Conservation (phyloP, 352 stramenopile species). For the Phytophthora pini region DNA sequence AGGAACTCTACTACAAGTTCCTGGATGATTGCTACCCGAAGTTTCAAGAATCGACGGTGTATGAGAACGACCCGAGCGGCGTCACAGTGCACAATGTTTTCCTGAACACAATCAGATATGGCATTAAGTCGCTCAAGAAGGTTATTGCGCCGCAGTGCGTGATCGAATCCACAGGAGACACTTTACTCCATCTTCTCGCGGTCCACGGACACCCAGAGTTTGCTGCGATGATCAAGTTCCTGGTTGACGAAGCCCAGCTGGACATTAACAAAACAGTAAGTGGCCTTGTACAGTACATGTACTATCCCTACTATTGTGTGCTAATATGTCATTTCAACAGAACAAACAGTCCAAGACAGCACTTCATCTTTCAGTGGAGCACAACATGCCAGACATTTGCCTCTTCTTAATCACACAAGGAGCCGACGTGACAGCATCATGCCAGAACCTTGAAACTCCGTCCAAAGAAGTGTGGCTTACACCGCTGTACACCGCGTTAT, state of each 20-base stretch:
- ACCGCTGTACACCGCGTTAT: slow-evolving; percentile 53
- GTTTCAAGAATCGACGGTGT: slow-evolving; percentile 40
- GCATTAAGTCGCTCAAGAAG: slow-evolving; percentile 46
- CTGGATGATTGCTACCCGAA: slow-evolving; percentile 41
- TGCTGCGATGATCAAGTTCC: slow-evolving; percentile 43
- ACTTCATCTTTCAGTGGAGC: slow-evolving; percentile 52
- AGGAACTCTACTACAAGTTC: slow-evolving; percentile 52
- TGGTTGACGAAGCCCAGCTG: slow-evolving; percentile 41
- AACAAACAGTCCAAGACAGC: slow-evolving; percentile 63
- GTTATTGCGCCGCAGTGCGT: slow-evolving; percentile 48
- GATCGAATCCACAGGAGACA: slow-evolving; percentile 57
- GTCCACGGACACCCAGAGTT: slow-evolving; percentile 43
- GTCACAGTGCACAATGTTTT: slow-evolving; percentile 51
- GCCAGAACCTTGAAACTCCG: slow-evolving; percentile 43
- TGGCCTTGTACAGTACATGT: background rate
- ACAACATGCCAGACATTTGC: slow-evolving; percentile 44
- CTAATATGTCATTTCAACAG: slow-evolving; percentile 14
- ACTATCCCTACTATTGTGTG: background rate
- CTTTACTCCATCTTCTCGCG: slow-evolving; percentile 53
- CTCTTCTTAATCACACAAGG: slow-evolving; percentile 47
- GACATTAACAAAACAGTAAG: slow-evolving; percentile 51
- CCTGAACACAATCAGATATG: slow-evolving; percentile 40
- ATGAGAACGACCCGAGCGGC: slow-evolving; percentile 49
- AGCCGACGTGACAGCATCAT: slow-evolving; percentile 49
- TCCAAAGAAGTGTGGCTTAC: slow-evolving; percentile 51